Conservation (phyloP, 768 basidiomycete genomes). For the Tricholoma sp. region DNA sequence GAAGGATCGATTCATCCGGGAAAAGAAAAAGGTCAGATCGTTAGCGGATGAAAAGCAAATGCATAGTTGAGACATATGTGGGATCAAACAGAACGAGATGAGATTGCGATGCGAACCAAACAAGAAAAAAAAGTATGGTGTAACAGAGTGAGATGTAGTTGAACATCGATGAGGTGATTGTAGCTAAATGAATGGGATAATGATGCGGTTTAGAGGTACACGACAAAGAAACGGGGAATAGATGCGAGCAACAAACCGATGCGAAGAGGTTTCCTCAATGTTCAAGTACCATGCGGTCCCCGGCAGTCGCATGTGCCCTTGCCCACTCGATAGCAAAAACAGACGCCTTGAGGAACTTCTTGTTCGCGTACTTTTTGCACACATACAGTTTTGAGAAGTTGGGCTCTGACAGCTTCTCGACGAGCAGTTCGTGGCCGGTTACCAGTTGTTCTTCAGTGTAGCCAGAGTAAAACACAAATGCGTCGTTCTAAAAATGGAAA, state of each 20-base stretch:
- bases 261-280: slow-evolving; percentile 25
- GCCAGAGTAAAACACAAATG: slow-evolving; percentile 89
- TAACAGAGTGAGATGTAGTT: slow-evolving; percentile 17
- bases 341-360: slow-evolving; percentile 95
- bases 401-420: slow-evolving; percentile 76
- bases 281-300: slow-evolving; percentile 43
- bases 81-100: slow-evolving; percentile 17
- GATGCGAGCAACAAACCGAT: slow-evolving; percentile 15
- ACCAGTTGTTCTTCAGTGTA: slow-evolving; percentile 86
- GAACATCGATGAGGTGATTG: slow-evolving; percentile 15
- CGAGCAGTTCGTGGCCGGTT: slow-evolving; percentile 73
- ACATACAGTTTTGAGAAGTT: slow-evolving; percentile 83
- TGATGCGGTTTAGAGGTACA: slow-evolving; percentile 15
- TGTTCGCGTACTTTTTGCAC: slow-evolving; percentile 94
- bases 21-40: slow-evolving; percentile 9
- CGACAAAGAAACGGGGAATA: slow-evolving; percentile 16
- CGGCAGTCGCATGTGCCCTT: slow-evolving; percentile 36
- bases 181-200: slow-evolving; percentile 9
- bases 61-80: slow-evolving; percentile 7
- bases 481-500: slow-evolving; percentile 70
- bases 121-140: slow-evolving; percentile 13
- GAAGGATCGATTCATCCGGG: slow-evolving; percentile 7
- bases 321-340: slow-evolving; percentile 76
- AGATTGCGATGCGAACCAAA: slow-evolving; percentile 12
- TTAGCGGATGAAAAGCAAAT: slow-evolving; percentile 30